Evolutionary conservation across 305 asterid genomes (phyloP).

Genomic region (Solanum hybrid): DNA sequence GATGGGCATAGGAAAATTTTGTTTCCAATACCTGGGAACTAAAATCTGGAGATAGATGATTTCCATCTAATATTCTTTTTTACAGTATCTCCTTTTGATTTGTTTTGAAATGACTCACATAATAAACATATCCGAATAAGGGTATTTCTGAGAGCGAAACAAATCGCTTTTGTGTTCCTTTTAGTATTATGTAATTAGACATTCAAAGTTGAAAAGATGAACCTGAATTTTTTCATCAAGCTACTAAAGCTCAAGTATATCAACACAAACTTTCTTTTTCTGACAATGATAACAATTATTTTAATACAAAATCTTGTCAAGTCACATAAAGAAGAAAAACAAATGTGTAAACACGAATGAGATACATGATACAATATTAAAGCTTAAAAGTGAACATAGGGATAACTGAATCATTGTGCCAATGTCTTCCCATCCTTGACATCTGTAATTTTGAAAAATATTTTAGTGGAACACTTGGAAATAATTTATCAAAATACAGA

Average conservation of each 20-base stretch:
- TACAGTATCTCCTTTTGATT: background rate
- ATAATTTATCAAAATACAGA: background rate
- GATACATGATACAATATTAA: background rate
- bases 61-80: background rate
- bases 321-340: background rate
- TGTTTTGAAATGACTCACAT: background rate
- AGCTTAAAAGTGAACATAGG: background rate
- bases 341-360: background rate
- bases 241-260: background rate
- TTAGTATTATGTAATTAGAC: background rate
- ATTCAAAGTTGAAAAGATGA: background rate
- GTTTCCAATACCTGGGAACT: background rate
- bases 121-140: background rate
- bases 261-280: background rate
- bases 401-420: background rate
- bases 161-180: background rate
- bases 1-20: background rate
- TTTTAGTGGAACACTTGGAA: background rate
- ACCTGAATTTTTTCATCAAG: background rate
- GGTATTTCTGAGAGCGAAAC: background rate
- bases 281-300: background rate
- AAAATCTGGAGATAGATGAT: background rate
- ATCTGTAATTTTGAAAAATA: background rate
- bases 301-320: background rate
- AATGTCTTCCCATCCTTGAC: background rate